Base-by-base conservation (phyloP, 257 asterid species). In the Nicotiana knightiana region DNA sequence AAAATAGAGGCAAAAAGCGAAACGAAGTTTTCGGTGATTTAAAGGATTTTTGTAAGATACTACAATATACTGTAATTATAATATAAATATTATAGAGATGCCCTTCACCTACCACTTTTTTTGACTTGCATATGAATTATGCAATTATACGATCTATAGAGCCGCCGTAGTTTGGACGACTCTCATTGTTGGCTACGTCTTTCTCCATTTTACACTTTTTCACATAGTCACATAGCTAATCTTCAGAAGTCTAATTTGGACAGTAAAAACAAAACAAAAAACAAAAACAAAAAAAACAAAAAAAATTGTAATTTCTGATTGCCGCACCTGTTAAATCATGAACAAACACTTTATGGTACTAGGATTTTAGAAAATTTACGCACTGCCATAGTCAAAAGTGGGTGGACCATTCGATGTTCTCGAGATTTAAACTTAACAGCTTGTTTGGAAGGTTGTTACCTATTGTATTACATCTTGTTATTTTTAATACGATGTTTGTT, bases 81-180 rank as follows among this genome's bases (percentile, higher is more conserved):
- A 46, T 43, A 43, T 8, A 43, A 8, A 3, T 21, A 43, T 43
- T 7, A 26, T 24, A 13, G 26, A 51, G 46, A 75, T 75, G 7
- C 80, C 43, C 2, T 30, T 75, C 62, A 75, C 80, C 80, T 51
- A 75, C 63, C 80, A 15, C 63, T 33, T 66, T 66, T 8, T 75
- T 51, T 51, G 63, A 48, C 46, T 75, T 4, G 7, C 24, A 7
- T n/a, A 61, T 21, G 66, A 12, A 61, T 48, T 54, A 62, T 62
- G 26, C 61, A 67, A 16, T 5, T 55, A 55, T 35, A 43, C 51
- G 11, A 43, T 43, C 51, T 15, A 15, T 13, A 1, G 53, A 67
- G 53, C 80, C 46, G 80, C 80, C 79, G 63, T 75, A 16, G 26
- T 51, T 6, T 51, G 28, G 43, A 73, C 43, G 61, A 18, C 10